These are phyloP conservation scores for Dissophora globulifera DNA, from an alignment of 192 early-diverging fungal species.

Conservation along the genomic window DNA sequence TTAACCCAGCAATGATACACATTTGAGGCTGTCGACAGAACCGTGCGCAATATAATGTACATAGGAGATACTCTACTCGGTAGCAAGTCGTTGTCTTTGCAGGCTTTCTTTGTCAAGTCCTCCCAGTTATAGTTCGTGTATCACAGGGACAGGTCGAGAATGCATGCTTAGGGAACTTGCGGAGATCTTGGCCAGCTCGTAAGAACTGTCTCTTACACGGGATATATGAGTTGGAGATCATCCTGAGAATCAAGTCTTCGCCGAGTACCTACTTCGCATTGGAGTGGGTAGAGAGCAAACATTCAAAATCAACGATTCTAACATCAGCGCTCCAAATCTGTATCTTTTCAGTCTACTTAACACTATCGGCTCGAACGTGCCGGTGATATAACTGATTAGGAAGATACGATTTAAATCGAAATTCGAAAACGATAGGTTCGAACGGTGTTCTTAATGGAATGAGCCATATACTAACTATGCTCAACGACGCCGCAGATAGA, in stretches of 20 bases:
- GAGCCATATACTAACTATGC: not conserved
- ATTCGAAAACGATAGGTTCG: not conserved
- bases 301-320: constrained; percentile 4
- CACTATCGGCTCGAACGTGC: not conserved
- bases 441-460: not conserved
- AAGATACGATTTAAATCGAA: not conserved
- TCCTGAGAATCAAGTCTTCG: not conserved
- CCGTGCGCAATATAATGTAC: constrained; percentile 13
- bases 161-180: not conserved
- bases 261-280: not conserved
- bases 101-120: constrained; percentile 35
- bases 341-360: not conserved
- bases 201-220: not conserved
- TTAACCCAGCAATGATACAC: constrained; percentile 16
- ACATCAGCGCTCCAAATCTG: constrained; percentile 4
- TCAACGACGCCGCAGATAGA: not conserved
- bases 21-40: constrained; percentile 34
- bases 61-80: not conserved
- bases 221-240: constrained; percentile 4
- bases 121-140: constrained; percentile 31
- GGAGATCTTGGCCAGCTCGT: constrained; percentile 4
- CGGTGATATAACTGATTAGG: not conserved
- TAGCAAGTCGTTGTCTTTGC: constrained; percentile 42
- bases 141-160: not conserved
- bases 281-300: constrained; percentile 7